Evolutionary conservation across 805 yeast genomes (phyloP).

Genomic region (Phaffomyces thermotolerans): DNA sequence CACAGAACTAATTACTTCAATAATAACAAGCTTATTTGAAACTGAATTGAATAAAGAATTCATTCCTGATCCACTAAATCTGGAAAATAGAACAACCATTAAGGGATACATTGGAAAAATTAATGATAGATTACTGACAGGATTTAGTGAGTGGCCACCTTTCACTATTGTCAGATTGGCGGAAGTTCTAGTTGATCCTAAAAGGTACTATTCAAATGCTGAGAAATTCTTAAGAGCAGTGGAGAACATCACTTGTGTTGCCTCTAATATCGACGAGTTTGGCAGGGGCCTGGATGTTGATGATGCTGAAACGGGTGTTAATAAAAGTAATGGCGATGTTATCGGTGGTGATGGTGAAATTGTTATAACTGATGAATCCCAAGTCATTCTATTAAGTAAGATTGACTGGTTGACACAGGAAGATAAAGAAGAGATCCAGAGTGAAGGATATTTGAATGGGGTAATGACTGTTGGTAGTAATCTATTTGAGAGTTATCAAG

Average conservation of each 20-base stretch:
- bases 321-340: background rate
- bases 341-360: background rate
- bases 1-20: constrained; percentile 5
- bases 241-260: constrained; percentile 18
- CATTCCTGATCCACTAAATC: constrained; percentile 10
- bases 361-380: constrained; percentile 13
- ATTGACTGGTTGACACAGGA: constrained; percentile 22
- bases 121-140: constrained; percentile 6
- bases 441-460: constrained; percentile 14
- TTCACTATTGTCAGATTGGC: constrained; percentile 42
- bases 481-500: constrained; percentile 1
- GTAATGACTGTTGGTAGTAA: constrained; percentile 2
- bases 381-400: constrained; percentile 17
- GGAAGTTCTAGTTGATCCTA: constrained; percentile 40
- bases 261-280: constrained; percentile 13
- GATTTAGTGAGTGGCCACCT: constrained; percentile 28
- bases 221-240: constrained; percentile 41
- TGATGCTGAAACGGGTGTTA: background rate
- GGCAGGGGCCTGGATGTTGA: background rate
- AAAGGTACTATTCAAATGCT: constrained; percentile 30
- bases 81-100: constrained; percentile 3
- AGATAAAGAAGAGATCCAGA: constrained; percentile 15
- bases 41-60: background rate
- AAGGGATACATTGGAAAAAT: constrained; percentile 5
- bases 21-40: constrained; percentile 7